Conservation (phyloP, 768 basidiomycete species). For the Coprinellus micaceus region DNA sequence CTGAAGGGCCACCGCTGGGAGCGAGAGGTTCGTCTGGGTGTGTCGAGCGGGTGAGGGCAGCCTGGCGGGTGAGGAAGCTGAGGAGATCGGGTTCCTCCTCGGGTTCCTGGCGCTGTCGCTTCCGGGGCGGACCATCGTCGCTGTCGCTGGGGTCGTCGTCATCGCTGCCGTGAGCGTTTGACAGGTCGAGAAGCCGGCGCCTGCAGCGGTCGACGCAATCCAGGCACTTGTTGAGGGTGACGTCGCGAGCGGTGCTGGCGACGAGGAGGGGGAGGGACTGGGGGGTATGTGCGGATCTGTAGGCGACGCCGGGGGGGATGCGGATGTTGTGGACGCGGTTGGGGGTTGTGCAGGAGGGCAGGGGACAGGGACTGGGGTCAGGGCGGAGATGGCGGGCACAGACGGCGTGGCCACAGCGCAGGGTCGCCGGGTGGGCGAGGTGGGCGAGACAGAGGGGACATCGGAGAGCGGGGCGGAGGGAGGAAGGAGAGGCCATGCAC, state of each 20-base stretch:
- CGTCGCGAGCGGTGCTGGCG: conserved; percentile 36
- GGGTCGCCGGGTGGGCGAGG: conserved; percentile 60
- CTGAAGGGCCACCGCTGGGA: too few relatives aligned
- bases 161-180: conserved; percentile 23
- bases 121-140: conserved; percentile 20
- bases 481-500: conserved; percentile 16
- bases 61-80: conserved; percentile 32
- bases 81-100: conserved; percentile 32
- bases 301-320: conserved; percentile 22
- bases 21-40: conserved; percentile 32
- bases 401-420: conserved; percentile 82
- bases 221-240: conserved; percentile 56
- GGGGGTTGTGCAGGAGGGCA: conserved; percentile 27
- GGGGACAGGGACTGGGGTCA: conserved; percentile 23
- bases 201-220: conserved; percentile 33
- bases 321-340: conserved; percentile 18
- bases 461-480: conserved; percentile 34
- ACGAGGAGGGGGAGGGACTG: conserved; percentile 26
- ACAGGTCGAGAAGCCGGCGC: conserved; percentile 11
- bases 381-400: conserved; percentile 54
- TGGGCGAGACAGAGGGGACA: conserved; percentile 59
- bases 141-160: conserved; percentile 17
- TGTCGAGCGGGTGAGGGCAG: conserved; percentile 26
- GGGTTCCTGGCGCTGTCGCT: conserved; percentile 23
- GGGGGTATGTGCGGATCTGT: conserved; percentile 35